A percentile compares a stretch with the other conserved stretches of the same genome.
Conservation (phyloP, 176 grass and related monocot genomes). For the Carex scoparia region DNA sequence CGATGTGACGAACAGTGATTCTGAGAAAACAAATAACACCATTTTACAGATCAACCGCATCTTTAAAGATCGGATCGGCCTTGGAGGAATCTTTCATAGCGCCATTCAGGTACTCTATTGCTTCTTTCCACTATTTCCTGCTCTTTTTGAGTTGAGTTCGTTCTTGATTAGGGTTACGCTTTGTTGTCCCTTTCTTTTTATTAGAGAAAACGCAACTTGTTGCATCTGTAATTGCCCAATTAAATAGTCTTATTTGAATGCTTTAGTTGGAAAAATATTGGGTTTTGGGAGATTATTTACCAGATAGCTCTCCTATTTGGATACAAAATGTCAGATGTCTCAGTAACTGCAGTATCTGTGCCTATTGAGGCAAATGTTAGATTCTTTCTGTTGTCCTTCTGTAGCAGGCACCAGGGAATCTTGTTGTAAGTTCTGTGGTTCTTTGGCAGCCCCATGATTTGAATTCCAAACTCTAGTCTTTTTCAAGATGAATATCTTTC, state of each 20-base stretch:
- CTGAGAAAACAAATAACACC: conserved; percentile 97
- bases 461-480: not conserved
- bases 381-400: not conserved
- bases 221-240: not conserved
- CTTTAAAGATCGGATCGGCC: conserved; percentile 98
- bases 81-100: conserved; percentile 99
- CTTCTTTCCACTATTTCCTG: not conserved
- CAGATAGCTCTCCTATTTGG: not conserved
- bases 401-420: not conserved
- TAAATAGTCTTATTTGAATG: not conserved
- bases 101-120: conserved; percentile 64
- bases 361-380: not conserved
- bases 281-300: not conserved
- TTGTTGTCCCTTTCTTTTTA: not conserved
- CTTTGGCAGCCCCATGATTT: not conserved
- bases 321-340: not conserved
- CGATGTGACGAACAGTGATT: conserved; percentile 93
- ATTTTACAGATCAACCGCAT: conserved; percentile 99
- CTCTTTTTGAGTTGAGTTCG: not conserved
- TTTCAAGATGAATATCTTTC: not conserved
- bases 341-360: not conserved
- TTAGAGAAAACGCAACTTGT: not conserved
- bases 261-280: not conserved
- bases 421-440: not conserved
- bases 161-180: not conserved